Percentiles rank a stretch among this genome's conserved stretches.
Evolutionary conservation across 139 green algal genomes (phyloP).

Genomic region (Asterochloris sp.): DNA sequence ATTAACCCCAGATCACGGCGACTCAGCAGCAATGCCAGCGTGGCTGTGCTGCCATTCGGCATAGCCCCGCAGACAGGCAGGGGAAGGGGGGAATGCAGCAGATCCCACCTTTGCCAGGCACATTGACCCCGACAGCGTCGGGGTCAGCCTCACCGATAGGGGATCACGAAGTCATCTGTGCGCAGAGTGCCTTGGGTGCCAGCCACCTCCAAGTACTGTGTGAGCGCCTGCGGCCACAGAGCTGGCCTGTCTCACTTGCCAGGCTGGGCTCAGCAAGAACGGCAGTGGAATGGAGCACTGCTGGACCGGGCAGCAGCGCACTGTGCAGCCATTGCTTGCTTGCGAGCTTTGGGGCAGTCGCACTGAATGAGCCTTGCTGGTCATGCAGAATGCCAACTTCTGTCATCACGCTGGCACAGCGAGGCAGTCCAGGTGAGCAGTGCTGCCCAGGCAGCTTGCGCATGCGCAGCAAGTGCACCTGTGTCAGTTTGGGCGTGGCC

Average conservation of each 20-base stretch:
- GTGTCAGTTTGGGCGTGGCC: neutral
- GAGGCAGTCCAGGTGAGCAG: neutral
- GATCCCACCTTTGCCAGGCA: neutral
- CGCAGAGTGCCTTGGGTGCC: conserved; percentile 27
- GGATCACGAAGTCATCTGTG: conserved; percentile 39
- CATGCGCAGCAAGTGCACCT: neutral
- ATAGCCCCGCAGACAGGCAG: neutral
- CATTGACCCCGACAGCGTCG: conserved; percentile 8
- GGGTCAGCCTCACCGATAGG: neutral
- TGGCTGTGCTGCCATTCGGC: neutral
- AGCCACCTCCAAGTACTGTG: conserved; percentile 25
- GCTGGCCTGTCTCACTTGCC: no score
- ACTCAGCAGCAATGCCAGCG: neutral
- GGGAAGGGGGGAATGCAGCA: neutral
- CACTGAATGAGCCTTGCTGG: neutral
- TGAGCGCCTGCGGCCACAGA: neutral
- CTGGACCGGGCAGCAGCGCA: no score
- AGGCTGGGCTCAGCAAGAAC: no score
- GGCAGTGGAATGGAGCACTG: no score
- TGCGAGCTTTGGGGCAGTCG: neutral
- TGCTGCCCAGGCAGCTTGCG: neutral
- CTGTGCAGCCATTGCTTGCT: no score
- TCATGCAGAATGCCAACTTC: neutral
- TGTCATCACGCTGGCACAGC: neutral
- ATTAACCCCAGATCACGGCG: no score